A percentile compares a stretch with the other conserved stretches of the same genome.
phyloP scores from a whole-genome alignment of 2,329 filamentous ascomycete species.

The Diaporthe helianthi region DNA sequence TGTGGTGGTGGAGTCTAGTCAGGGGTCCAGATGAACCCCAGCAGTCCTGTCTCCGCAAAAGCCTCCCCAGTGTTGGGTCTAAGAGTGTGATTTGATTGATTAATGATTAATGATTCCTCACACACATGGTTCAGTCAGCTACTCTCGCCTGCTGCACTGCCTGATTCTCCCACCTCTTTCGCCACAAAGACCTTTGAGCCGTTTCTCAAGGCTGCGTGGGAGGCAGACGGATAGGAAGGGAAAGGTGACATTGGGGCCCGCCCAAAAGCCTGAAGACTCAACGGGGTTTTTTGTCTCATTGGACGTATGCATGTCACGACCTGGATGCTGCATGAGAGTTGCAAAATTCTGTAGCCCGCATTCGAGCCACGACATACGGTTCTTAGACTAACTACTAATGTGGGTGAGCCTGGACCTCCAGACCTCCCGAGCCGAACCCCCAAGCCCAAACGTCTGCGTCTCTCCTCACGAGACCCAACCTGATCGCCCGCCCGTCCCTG shows the following conservation, averaged over 20 bases:
- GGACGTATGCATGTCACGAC: constrained; percentile 32
- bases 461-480: constrained; percentile 29
- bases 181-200: not conserved
- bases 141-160: constrained; percentile 4
- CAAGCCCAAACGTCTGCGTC: constrained; percentile 20
- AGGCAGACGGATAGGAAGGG: constrained; percentile 11
- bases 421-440: constrained; percentile 34
- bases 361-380: constrained; percentile 51
- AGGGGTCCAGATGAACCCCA: constrained; percentile 13
- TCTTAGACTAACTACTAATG: constrained; percentile 46
- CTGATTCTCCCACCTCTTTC: not conserved
- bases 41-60: not conserved
- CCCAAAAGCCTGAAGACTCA: constrained; percentile 33
- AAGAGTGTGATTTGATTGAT: not conserved
- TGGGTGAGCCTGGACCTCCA: constrained; percentile 42
- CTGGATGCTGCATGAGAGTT: constrained; percentile 36
- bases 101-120: constrained; percentile 22
- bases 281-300: constrained; percentile 30
- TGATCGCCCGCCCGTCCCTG: not conserved
- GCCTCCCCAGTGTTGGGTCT: constrained; percentile 7
- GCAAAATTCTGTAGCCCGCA: constrained; percentile 42
- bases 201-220: not conserved
- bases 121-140: constrained; percentile 9
- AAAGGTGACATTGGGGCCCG: constrained; percentile 31
- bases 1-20: not conserved